Conservation (phyloP, 352 stramenopile species). For the Aphanomyces invadans region DNA sequence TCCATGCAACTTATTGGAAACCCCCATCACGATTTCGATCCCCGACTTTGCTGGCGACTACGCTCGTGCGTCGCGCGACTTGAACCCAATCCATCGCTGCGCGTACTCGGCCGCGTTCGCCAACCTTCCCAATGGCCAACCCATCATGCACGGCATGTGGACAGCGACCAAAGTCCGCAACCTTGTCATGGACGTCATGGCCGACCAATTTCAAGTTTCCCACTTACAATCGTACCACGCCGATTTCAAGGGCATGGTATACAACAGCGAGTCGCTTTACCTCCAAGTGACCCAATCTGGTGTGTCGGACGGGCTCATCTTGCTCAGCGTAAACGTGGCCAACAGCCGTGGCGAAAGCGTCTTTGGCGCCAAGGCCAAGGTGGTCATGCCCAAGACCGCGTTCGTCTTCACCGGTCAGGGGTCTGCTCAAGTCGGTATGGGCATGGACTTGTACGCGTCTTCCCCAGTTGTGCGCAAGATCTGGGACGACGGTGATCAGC, state of each 20-base stretch:
- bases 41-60: constrained; percentile 58
- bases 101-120: constrained; percentile 64
- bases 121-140: constrained; percentile 55
- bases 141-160: constrained; percentile 87
- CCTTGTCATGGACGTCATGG: constrained; percentile 37
- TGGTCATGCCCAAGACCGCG: constrained; percentile 59
- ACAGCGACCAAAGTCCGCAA: constrained; percentile 74
- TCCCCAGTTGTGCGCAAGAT: constrained; percentile 59
- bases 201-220: constrained; percentile 46
- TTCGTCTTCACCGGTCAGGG: constrained; percentile 86
- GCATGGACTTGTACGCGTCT: constrained; percentile 81
- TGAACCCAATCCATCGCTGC: constrained; percentile 84
- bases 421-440: constrained; percentile 75
- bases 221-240: constrained; percentile 67
- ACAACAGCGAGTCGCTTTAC: constrained; percentile 68
- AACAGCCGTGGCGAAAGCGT: constrained; percentile 67
- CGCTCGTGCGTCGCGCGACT: constrained; percentile 66
- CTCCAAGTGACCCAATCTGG: constrained; percentile 70
- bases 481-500: constrained; percentile 70
- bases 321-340: constrained; percentile 68
- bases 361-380: constrained; percentile 52
- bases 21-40: constrained; percentile 56
- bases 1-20: constrained; percentile 50
- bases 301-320: constrained; percentile 50
- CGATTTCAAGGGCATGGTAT: constrained; percentile 85